phyloP scores from a whole-genome alignment of 2,329 filamentous ascomycete species.

The Penicillium corylophilum region DNA sequence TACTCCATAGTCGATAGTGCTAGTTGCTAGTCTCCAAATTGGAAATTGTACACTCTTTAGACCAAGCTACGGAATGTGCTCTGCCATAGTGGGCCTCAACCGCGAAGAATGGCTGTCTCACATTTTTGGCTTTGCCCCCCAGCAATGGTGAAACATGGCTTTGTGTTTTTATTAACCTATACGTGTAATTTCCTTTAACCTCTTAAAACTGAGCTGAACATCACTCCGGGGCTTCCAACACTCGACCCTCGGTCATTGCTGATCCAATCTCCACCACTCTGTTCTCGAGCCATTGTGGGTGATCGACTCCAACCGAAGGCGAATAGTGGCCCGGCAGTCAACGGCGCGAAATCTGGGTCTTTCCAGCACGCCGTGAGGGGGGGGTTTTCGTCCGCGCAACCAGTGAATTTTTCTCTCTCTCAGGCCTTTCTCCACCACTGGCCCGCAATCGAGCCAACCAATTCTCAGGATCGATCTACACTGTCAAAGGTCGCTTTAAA shows the following conservation, averaged over 20 bases:
- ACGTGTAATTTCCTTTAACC: neutral
- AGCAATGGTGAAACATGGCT: conserved; percentile 24
- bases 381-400: neutral
- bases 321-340: neutral
- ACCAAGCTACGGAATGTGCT: neutral
- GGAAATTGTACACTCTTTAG: neutral
- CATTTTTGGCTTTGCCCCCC: conserved; percentile 18
- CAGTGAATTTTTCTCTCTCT: neutral
- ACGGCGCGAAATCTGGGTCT: neutral
- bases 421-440: conserved; percentile 6
- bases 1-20: neutral
- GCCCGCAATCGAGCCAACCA: conserved; percentile 18
- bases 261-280: conserved; percentile 6
- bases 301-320: neutral
- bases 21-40: neutral
- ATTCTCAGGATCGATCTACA: conserved; percentile 10
- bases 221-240: no score
- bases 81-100: neutral
- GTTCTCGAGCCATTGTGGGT: neutral
- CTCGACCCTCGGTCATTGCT: conserved; percentile 4
- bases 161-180: neutral
- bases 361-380: neutral
- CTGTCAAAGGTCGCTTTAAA: conserved; percentile 5
- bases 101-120: conserved; percentile 15
- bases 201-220: neutral